Evolutionary conservation across 306 rosid genomes (phyloP).

Genomic region (Glycine soja): DNA sequence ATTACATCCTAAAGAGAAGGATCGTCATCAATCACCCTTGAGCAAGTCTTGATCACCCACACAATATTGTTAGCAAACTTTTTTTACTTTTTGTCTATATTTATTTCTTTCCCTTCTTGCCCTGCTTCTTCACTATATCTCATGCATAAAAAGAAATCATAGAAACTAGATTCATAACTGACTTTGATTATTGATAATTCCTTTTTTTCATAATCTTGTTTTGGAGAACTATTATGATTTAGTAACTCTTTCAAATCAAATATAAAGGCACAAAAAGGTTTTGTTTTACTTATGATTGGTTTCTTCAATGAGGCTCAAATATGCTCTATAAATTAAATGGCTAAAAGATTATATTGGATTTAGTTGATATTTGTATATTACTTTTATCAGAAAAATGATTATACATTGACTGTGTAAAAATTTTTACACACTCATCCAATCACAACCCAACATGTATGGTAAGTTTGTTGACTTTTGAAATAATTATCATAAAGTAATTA

Average conservation of each 20-base stretch:
- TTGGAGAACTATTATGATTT: slow-evolving; percentile 71
- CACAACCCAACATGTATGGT: too few species aligned
- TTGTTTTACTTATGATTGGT: slow-evolving; percentile 79
- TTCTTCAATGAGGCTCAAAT: slow-evolving; percentile 46
- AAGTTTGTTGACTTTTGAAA: too few species aligned
- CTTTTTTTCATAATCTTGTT: slow-evolving; percentile 53
- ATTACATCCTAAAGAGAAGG: neutral
- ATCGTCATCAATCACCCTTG: slow-evolving; percentile 11
- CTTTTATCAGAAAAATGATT: too few species aligned
- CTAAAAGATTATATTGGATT: too few species aligned
- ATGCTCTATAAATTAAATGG: too few species aligned
- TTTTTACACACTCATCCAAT: too few species aligned
- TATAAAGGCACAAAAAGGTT: slow-evolving; percentile 61
- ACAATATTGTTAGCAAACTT: neutral
- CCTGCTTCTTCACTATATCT: slow-evolving; percentile 63
- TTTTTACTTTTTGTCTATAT: neutral
- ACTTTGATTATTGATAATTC: slow-evolving; percentile 3
- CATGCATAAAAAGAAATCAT: neutral
- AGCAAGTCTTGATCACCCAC: slow-evolving; percentile 5
- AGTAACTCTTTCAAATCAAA: slow-evolving; percentile 63
- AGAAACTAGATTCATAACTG: neutral
- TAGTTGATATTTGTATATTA: too few species aligned
- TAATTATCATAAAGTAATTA: too few species aligned
- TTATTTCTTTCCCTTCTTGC: slow-evolving; percentile 59
- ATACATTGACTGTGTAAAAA: too few species aligned